Percentiles rank a stretch among this genome's conserved stretches.
Conservation (phyloP, 1,284 basidiomycete species). For the Ustilago nuda region DNA sequence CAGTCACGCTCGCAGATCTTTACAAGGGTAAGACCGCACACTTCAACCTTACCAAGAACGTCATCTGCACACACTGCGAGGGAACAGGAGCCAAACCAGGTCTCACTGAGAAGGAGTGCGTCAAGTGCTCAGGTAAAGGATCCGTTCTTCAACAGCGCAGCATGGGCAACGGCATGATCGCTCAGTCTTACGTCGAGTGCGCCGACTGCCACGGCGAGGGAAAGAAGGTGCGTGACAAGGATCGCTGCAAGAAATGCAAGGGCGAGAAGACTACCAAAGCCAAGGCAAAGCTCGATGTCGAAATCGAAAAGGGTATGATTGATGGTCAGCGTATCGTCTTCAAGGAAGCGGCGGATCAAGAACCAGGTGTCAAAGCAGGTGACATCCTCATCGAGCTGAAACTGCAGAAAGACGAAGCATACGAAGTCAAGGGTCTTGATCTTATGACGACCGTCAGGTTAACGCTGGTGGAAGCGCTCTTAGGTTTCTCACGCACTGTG, state of each 20-base stretch:
- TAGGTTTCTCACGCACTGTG: conserved; percentile 63
- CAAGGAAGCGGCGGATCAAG: conserved; percentile 82
- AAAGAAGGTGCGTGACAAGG: conserved; percentile 85
- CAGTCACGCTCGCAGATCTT: conserved; percentile 89
- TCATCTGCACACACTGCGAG: conserved; percentile 82
- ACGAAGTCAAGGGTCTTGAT: conserved; percentile 83
- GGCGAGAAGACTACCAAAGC: conserved; percentile 85
- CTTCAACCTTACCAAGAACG: conserved; percentile 88
- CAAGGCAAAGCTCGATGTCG: conserved; percentile 75
- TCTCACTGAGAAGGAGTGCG: conserved; percentile 83
- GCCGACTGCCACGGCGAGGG: conserved; percentile 84
- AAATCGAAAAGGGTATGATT: conserved; percentile 87
- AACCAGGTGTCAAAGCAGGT: conserved; percentile 58
- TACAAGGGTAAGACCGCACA: conserved; percentile 91
- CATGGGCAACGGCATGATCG: conserved; percentile 69
- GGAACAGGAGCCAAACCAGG: conserved; percentile 86
- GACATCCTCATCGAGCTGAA: conserved; percentile 83
- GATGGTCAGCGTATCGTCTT: conserved; percentile 87
- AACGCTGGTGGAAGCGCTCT: conserved; percentile 57
- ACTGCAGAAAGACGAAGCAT: conserved; percentile 78
- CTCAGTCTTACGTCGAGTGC: conserved; percentile 75
- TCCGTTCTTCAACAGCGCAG: conserved; percentile 74
- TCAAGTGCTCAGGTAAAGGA: conserved; percentile 85
- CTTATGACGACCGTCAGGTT: conserved; percentile 76
- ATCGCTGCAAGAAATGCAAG: conserved; percentile 96